Conservation (phyloP, 2,329 filamentous ascomycete genomes). For the Drechslerella stenobrocha region DNA sequence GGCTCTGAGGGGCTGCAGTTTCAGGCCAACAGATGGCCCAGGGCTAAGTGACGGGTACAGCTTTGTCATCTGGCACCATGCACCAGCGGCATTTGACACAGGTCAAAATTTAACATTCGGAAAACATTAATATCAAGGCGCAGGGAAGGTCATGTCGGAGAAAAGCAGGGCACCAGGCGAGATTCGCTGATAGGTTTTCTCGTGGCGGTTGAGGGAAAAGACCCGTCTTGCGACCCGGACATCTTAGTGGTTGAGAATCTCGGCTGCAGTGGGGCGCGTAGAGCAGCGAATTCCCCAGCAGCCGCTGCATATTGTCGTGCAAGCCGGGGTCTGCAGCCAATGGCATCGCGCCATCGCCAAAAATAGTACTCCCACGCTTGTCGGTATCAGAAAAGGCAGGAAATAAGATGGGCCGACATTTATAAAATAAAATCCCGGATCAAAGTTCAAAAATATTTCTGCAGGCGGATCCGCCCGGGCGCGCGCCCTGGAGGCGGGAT, state of each 20-base stretch:
- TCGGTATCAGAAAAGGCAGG: constrained; percentile 9
- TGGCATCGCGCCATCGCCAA: constrained; percentile 29
- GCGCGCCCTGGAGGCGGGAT: constrained; percentile 19
- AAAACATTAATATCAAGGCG: constrained; percentile 22
- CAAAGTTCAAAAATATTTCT: constrained; percentile 9
- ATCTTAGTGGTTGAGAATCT: constrained; percentile 35
- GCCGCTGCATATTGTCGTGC: constrained; percentile 19
- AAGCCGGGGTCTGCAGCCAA: constrained; percentile 35
- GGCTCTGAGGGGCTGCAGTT: constrained; percentile 10
- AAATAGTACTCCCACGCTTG: constrained; percentile 42
- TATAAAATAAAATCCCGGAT: constrained; percentile 1
- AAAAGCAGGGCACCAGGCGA: constrained; percentile 33
- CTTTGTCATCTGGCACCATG: constrained; percentile 8
- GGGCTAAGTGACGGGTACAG: background rate
- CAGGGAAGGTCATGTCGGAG: constrained; percentile 18
- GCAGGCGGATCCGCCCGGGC: constrained; percentile 12
- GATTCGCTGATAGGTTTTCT: constrained; percentile 34
- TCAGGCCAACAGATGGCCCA: constrained; percentile 22
- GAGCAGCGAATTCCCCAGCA: constrained; percentile 29
- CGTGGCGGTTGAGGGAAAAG: constrained; percentile 11
- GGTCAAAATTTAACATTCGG: constrained; percentile 26
- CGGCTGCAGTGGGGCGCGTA: constrained; percentile 45
- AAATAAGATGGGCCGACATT: background rate
- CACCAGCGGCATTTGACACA: constrained; percentile 47
- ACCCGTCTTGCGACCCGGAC: constrained; percentile 16